A percentile compares a stretch with the other conserved stretches of the same genome.
Conservation (phyloP, 2,329 filamentous ascomycete genomes). For the Tolypocladium amazonense region DNA sequence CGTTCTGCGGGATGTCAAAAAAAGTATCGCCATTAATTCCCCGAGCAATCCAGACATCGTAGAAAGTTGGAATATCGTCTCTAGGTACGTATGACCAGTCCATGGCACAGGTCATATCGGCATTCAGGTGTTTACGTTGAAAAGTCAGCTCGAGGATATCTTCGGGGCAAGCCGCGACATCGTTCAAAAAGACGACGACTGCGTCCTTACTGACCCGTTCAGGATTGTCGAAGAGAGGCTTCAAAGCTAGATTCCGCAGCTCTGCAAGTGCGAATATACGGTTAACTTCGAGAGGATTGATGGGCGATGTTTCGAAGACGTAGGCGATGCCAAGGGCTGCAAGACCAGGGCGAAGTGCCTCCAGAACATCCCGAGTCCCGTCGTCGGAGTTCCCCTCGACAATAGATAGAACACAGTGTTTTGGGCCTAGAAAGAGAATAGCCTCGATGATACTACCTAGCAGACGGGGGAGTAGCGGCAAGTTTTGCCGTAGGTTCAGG, state of each 20-base stretch:
- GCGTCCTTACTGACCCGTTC: constrained; percentile 20
- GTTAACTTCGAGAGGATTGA: constrained; percentile 30
- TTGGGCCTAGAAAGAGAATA: constrained; percentile 36
- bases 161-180: constrained; percentile 40
- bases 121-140: constrained; percentile 32
- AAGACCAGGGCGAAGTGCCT: constrained; percentile 26
- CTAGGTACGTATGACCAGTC: constrained; percentile 44
- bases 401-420: constrained; percentile 37
- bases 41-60: constrained; percentile 46
- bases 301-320: constrained; percentile 27
- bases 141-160: constrained; percentile 46
- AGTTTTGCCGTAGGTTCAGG: constrained; percentile 35
- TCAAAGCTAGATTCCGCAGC: constrained; percentile 41
- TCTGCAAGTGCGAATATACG: constrained; percentile 36
- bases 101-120: constrained; percentile 48
- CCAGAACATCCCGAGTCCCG: constrained; percentile 38
- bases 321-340: constrained; percentile 27
- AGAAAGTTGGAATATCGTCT: constrained; percentile 37
- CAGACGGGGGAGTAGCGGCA: constrained; percentile 29
- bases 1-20: constrained; percentile 39
- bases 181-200: constrained; percentile 42
- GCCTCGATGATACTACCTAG: constrained; percentile 37
- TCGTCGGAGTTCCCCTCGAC: constrained; percentile 42
- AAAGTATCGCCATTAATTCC: constrained; percentile 42
- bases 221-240: constrained; percentile 27